phyloP scores from a whole-genome alignment of 495 filamentous ascomycete genomes.

The Podospora pseudopauciseta region DNA sequence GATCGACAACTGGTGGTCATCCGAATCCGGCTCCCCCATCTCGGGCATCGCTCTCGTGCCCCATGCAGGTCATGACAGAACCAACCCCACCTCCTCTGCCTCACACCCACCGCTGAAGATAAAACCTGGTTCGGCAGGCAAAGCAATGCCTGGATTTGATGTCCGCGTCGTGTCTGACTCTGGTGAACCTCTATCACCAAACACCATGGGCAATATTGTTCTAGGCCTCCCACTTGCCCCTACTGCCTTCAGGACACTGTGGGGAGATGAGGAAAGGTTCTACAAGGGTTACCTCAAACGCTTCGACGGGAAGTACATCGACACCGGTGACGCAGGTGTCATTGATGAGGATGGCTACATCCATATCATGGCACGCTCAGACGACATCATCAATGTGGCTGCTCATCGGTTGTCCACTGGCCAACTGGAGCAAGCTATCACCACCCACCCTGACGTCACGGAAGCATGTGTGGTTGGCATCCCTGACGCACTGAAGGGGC shows the following conservation, averaged over 20 bases:
- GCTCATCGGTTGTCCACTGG: conserved; percentile 90
- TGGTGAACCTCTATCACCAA: conserved; percentile 61
- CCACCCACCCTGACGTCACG: conserved; percentile 68
- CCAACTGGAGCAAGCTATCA: conserved; percentile 84
- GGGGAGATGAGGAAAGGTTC: conserved; percentile 78
- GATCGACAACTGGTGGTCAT: conserved; percentile 96
- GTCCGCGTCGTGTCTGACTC: conserved; percentile 77
- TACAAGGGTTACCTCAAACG: conserved; percentile 76
- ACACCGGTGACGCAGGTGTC: conserved; percentile 87
- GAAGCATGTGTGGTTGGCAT: conserved; percentile 84
- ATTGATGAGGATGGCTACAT: conserved; percentile 80
- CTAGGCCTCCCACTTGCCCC: conserved; percentile 77
- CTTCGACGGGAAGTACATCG: conserved; percentile 76
- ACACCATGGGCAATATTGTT: conserved; percentile 89
- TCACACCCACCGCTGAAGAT: conserved; percentile 41
- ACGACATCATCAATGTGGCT: conserved; percentile 95
- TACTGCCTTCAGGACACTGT: conserved; percentile 79
- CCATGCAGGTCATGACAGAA: conserved; percentile 43
- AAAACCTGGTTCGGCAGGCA: conserved; percentile 83
- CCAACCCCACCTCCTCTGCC: conserved; percentile 14
- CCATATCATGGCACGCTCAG: conserved; percentile 74
- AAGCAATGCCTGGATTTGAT: conserved; percentile 87
- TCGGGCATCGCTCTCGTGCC: conserved; percentile 70
- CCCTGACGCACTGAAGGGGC: conserved; percentile 81
- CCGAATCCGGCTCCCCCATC: conserved; percentile 86